phyloP scores from a whole-genome alignment of 2,329 filamentous ascomycete species.

The Macrophomina tecta region DNA sequence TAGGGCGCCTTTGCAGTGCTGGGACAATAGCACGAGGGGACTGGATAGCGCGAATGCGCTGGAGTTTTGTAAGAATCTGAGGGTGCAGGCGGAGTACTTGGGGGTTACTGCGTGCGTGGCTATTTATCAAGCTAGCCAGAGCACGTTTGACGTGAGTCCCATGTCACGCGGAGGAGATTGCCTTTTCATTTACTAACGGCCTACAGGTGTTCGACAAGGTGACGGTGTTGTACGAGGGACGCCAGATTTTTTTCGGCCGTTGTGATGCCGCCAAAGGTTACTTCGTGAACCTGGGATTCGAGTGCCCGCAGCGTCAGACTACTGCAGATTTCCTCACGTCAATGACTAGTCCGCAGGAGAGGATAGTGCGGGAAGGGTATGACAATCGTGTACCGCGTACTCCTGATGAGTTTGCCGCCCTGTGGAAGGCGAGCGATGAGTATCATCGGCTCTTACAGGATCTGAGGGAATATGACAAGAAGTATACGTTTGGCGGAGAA shows the following conservation, averaged over 20 bases:
- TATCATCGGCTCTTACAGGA: conserved; percentile 47
- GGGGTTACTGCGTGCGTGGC: conserved; percentile 71
- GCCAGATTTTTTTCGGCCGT: conserved; percentile 74
- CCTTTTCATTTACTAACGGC: background rate
- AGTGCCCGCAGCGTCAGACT: conserved; percentile 73
- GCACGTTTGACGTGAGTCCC: conserved; percentile 63
- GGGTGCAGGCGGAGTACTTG: conserved; percentile 70
- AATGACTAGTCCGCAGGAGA: conserved; percentile 63
- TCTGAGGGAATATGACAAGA: conserved; percentile 54
- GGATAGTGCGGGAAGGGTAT: conserved; percentile 51
- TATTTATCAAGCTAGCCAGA: conserved; percentile 75
- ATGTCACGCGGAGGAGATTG: too few relatives aligned
- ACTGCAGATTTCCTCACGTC: conserved; percentile 80
- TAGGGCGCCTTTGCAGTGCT: conserved; percentile 68
- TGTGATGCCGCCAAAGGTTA: conserved; percentile 69
- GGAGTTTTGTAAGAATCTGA: conserved; percentile 75
- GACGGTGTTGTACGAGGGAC: conserved; percentile 69
- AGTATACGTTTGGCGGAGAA: conserved; percentile 54
- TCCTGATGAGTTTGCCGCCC: conserved; percentile 57
- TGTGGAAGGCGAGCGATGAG: conserved; percentile 52
- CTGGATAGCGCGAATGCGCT: conserved; percentile 77
- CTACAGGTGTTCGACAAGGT: conserved; percentile 68
- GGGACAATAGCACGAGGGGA: conserved; percentile 80
- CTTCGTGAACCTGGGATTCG: conserved; percentile 74
- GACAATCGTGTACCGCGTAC: conserved; percentile 55